Conservation (phyloP, 2,329 filamentous ascomycete genomes). For the Nigrospora sphaerica region DNA sequence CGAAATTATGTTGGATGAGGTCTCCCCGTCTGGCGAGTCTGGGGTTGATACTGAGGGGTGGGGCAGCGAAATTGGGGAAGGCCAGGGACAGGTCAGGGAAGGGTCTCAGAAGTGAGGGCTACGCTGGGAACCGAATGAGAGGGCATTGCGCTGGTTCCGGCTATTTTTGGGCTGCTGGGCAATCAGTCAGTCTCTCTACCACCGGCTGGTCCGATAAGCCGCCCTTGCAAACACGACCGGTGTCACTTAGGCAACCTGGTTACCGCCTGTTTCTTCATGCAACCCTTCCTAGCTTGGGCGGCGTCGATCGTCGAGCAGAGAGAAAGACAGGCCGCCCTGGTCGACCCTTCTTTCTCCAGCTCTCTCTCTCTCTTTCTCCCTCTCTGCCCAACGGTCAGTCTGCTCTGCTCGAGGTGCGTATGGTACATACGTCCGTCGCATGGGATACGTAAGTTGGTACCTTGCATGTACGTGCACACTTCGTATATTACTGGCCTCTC, state of each 20-base stretch:
- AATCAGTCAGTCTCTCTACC: background rate
- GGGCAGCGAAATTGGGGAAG: conserved; percentile 1
- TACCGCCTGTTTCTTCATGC: too few relatives aligned
- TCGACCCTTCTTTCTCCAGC: too few relatives aligned
- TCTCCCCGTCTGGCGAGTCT: background rate
- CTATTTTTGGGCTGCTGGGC: background rate
- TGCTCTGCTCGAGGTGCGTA: too few relatives aligned
- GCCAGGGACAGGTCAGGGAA: background rate
- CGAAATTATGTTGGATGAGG: background rate
- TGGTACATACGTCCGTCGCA: too few relatives aligned
- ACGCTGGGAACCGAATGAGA: background rate
- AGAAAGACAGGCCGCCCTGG: too few relatives aligned
- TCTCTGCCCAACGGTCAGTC: too few relatives aligned
- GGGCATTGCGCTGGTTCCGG: background rate
- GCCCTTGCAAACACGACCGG: background rate
- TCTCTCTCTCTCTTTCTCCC: too few relatives aligned
- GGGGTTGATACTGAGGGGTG: background rate
- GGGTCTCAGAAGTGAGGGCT: background rate
- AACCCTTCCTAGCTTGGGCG: too few relatives aligned
- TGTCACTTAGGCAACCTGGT: background rate
- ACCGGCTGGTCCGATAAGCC: background rate
- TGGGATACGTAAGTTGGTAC: too few relatives aligned
- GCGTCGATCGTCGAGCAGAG: too few relatives aligned
- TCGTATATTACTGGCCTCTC: too few relatives aligned
- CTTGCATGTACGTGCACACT: too few relatives aligned